These are phyloP conservation scores for Vaccinium darrowii DNA, from an alignment of 148 eudicot genomes.

Conservation along the genomic window DNA sequence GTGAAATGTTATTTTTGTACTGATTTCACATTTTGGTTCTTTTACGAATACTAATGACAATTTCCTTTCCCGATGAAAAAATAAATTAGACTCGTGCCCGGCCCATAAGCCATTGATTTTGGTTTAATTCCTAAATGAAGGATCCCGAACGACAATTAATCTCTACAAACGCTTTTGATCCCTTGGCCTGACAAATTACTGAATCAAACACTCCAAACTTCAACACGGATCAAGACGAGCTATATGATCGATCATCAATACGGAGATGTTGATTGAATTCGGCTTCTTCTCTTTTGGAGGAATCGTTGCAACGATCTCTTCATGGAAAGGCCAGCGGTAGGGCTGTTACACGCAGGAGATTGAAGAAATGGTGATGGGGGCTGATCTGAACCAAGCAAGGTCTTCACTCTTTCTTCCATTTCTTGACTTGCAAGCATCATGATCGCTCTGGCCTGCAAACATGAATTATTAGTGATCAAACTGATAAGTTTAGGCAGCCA, in stretches of 20 bases:
- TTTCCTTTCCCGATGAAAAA: neutral
- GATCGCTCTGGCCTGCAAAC: slow-evolving; percentile 48
- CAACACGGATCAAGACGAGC: neutral
- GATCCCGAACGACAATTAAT: neutral
- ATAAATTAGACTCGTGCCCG: neutral
- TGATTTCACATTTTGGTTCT: neutral
- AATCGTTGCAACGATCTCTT: slow-evolving; percentile 49
- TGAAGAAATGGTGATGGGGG: slow-evolving; percentile 22
- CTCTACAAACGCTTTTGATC: neutral
- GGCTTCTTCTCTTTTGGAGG: slow-evolving; percentile 42
- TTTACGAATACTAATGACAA: neutral
- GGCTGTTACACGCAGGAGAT: slow-evolving; percentile 23
- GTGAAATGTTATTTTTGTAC: neutral
- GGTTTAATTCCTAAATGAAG: neutral
- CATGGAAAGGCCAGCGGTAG: slow-evolving; percentile 33
- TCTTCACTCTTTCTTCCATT: slow-evolving; percentile 23
- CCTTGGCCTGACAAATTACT: neutral
- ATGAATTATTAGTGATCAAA: neutral
- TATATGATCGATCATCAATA: slow-evolving; percentile 10
- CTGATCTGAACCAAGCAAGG: slow-evolving; percentile 5
- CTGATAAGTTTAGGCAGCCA: too few relatives aligned
- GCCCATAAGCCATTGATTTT: neutral
- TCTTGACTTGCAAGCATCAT: slow-evolving; percentile 43
- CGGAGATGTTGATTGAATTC: slow-evolving; percentile 39
- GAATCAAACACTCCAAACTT: neutral